Evolutionary conservation across 2,329 filamentous ascomycete species (phyloP).

Genomic region (Talaromyces amestolkiae): DNA sequence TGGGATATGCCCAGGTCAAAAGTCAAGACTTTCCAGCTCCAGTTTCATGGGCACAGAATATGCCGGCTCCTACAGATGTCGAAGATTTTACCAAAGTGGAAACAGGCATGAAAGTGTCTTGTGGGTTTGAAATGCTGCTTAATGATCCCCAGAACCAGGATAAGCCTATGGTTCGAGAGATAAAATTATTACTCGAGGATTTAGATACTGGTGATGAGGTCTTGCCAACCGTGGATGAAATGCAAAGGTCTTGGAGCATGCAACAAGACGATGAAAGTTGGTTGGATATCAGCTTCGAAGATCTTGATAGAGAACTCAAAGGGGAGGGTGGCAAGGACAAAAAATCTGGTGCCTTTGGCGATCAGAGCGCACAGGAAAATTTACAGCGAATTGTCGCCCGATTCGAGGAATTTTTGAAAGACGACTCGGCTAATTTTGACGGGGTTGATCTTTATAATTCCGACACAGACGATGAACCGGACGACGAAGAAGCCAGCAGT

Average conservation of each 20-base stretch:
- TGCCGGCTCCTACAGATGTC: conserved; percentile 44
- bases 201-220: conserved; percentile 66
- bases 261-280: conserved; percentile 83
- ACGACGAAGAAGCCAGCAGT: conserved; percentile 54
- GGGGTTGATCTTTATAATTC: conserved; percentile 67
- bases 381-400: conserved; percentile 86
- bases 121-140: conserved; percentile 86
- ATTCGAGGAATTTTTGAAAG: conserved; percentile 89
- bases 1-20: conserved; percentile 85
- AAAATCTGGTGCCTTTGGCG: conserved; percentile 42
- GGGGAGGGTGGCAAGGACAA: conserved; percentile 48
- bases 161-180: conserved; percentile 68
- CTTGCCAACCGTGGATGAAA: conserved; percentile 72
- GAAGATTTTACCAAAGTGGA: conserved; percentile 54
- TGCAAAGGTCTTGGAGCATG: conserved; percentile 61
- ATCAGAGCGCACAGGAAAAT: conserved; percentile 51
- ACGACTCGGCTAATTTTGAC: conserved; percentile 76
- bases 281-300: conserved; percentile 87
- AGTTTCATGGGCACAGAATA: conserved; percentile 53
- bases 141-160: conserved; percentile 65
- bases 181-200: conserved; percentile 73
- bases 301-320: conserved; percentile 78
- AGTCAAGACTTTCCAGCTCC: conserved; percentile 75
- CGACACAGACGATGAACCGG: conserved; percentile 50
- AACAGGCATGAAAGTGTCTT: conserved; percentile 83